Evolutionary conservation across 495 filamentous ascomycete genomes (phyloP).

Genomic region (Podospora didyma): DNA sequence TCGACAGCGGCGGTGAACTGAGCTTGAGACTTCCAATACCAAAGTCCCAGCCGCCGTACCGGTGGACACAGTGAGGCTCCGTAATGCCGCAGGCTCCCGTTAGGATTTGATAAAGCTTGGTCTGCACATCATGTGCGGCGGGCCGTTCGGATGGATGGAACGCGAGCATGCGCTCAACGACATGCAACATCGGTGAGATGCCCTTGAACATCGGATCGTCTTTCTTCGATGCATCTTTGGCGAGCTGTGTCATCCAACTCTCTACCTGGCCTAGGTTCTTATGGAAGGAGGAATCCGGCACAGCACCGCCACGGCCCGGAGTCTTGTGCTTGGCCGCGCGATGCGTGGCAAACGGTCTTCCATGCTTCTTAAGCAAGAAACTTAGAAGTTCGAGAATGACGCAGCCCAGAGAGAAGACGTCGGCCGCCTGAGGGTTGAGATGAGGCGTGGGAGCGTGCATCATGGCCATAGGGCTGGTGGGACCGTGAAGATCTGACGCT

Average conservation of each 20-base stretch:
- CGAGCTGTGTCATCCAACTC: conserved; percentile 69
- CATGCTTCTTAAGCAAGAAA: conserved; percentile 67
- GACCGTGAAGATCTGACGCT: conserved; percentile 14
- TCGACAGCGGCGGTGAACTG: conserved; percentile 6
- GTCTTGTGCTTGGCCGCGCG: conserved; percentile 63
- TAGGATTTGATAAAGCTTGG: conserved; percentile 41
- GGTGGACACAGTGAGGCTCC: conserved; percentile 44
- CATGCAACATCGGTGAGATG: conserved; percentile 41
- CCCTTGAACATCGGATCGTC: conserved; percentile 51
- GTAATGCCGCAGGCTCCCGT: conserved; percentile 38
- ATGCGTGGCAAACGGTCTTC: conserved; percentile 66
- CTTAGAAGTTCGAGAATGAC: conserved; percentile 67
- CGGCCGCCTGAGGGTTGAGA: conserved; percentile 48
- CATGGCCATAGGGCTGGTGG: conserved; percentile 22
- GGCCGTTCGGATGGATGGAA: conserved; percentile 43
- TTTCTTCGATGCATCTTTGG: conserved; percentile 64
- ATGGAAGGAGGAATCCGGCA: conserved; percentile 77
- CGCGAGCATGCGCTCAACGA: conserved; percentile 44
- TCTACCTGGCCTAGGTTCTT: conserved; percentile 72
- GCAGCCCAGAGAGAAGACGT: conserved; percentile 76
- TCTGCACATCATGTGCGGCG: conserved; percentile 40
- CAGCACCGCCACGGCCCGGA: conserved; percentile 63
- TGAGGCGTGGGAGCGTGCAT: conserved; percentile 33
- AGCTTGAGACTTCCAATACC: conserved; percentile 26
- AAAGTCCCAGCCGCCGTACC: conserved; percentile 33